A percentile compares a stretch with the other conserved stretches of the same genome.
phyloP scores from a whole-genome alignment of 768 basidiomycete genomes.

The Rhodotorula diobovata region DNA sequence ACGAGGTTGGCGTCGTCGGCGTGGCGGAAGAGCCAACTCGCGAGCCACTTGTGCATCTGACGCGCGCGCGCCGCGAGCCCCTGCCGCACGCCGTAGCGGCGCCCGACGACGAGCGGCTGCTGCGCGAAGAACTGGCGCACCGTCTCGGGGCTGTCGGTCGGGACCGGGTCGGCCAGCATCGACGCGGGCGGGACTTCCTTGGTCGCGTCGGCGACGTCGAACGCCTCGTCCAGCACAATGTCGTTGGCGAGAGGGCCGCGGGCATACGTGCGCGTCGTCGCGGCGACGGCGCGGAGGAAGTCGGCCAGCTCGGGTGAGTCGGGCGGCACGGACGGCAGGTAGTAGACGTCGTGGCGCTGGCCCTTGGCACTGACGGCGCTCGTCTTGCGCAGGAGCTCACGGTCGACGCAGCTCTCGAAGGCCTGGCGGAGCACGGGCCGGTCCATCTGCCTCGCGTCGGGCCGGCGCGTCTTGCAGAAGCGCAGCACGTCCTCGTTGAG shows the following conservation, averaged over 20 bases:
- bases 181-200: neutral
- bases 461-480: neutral
- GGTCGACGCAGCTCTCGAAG: neutral
- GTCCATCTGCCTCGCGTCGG: slow-evolving; percentile 13
- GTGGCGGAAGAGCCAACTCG: slow-evolving; percentile 53
- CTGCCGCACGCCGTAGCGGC: slow-evolving; percentile 68
- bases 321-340: slow-evolving; percentile 11
- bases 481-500: neutral
- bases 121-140: slow-evolving; percentile 59
- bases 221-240: neutral
- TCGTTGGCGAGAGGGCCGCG: neutral
- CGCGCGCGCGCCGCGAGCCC: slow-evolving; percentile 64
- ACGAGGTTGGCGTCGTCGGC: slow-evolving; percentile 48
- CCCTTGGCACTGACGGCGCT: neutral
- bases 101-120: slow-evolving; percentile 66
- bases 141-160: slow-evolving; percentile 1
- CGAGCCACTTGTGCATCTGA: slow-evolving; percentile 59
- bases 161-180: neutral
- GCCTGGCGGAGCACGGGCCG: neutral
- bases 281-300: neutral
- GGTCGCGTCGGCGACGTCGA: neutral
- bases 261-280: neutral
- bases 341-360: slow-evolving; percentile 15
- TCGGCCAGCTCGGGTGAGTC: neutral
- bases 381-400: slow-evolving; percentile 7